Conservation (phyloP, 257 asterid genomes). For the Avicennia marina region DNA sequence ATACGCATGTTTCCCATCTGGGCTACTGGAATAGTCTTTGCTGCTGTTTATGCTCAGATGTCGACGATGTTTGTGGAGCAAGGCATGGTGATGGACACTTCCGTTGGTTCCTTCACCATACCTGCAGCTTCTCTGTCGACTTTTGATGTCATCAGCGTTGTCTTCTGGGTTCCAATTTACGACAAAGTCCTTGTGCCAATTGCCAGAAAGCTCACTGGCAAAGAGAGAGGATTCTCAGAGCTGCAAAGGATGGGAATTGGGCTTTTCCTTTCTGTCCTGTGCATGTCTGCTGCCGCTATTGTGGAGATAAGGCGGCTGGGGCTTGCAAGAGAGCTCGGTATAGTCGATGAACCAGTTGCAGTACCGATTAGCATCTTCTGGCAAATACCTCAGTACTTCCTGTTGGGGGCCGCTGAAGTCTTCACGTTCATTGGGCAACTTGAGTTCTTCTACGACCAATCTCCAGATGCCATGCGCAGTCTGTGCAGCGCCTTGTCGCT, state of each 20-base stretch:
- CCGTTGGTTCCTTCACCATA: slow-evolving; percentile 70
- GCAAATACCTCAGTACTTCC: slow-evolving; percentile 81
- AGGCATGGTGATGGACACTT: slow-evolving; percentile 88
- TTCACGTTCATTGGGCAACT: slow-evolving; percentile 36
- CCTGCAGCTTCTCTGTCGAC: slow-evolving; percentile 89
- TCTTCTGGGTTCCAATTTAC: slow-evolving; percentile 84
- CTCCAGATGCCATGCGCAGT: slow-evolving; percentile 97
- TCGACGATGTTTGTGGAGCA: slow-evolving; percentile 91
- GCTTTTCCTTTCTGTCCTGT: slow-evolving; percentile 39
- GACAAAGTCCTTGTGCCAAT: slow-evolving; percentile 72
- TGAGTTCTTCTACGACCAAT: slow-evolving; percentile 88
- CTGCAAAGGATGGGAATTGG: slow-evolving; percentile 61
- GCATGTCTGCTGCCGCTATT: slow-evolving; percentile 83
- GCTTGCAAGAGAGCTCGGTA: slow-evolving; percentile 45
- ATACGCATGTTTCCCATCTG: slow-evolving; percentile 93
- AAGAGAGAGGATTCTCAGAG: slow-evolving; percentile 48
- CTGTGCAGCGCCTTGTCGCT: slow-evolving; percentile 76
- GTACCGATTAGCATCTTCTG: slow-evolving; percentile 64
- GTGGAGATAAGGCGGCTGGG: slow-evolving; percentile 62
- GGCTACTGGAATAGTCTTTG: slow-evolving; percentile 85
- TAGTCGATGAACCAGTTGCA: slow-evolving; percentile 34
- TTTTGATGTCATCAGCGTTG: slow-evolving; percentile 75
- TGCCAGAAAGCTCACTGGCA: slow-evolving; percentile 48
- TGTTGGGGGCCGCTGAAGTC: slow-evolving; percentile 79
- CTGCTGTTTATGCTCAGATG: slow-evolving; percentile 93